phyloP scores from a whole-genome alignment of 2,329 filamentous ascomycete genomes.

The Thielaviopsis populi region DNA sequence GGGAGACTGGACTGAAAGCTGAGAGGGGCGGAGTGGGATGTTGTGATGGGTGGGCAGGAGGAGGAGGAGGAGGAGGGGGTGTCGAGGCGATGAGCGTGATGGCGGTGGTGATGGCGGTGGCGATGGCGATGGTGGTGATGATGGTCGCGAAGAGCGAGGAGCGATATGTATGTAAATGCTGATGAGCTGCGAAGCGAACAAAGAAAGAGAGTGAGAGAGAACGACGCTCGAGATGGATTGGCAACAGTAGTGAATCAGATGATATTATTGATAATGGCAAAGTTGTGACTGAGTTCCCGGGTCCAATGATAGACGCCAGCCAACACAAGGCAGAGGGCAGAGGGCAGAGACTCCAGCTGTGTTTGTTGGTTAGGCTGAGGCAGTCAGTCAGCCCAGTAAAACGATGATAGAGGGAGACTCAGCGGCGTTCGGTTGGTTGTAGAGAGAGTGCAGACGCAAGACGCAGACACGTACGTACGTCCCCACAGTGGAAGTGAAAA shows the following conservation, averaged over 20 bases:
- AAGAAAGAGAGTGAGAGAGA: background rate
- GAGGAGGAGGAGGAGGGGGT: too few species aligned
- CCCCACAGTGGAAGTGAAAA: too few species aligned
- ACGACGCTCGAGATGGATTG: background rate
- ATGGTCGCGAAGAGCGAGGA: background rate
- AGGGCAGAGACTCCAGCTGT: background rate
- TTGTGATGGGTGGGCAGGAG: background rate
- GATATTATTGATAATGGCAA: constrained; percentile 1
- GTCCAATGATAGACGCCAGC: background rate
- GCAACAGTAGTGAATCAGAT: background rate
- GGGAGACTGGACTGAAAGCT: background rate
- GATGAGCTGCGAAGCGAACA: background rate
- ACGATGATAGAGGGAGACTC: too few species aligned
- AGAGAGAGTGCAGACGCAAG: too few species aligned
- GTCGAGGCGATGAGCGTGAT: too few species aligned
- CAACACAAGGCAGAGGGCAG: too few species aligned
- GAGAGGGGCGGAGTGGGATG: background rate
- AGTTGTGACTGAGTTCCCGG: background rate
- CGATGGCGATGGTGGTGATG: background rate
- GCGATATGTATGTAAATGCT: background rate
- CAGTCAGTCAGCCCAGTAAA: too few species aligned
- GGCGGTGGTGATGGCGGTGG: background rate
- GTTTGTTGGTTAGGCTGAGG: too few species aligned
- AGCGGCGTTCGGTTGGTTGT: too few species aligned
- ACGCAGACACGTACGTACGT: too few species aligned